A percentile compares a stretch with the other conserved stretches of the same genome.
Evolutionary conservation across 1,284 basidiomycete genomes (phyloP).

Genomic region (Naganishia sp.): DNA sequence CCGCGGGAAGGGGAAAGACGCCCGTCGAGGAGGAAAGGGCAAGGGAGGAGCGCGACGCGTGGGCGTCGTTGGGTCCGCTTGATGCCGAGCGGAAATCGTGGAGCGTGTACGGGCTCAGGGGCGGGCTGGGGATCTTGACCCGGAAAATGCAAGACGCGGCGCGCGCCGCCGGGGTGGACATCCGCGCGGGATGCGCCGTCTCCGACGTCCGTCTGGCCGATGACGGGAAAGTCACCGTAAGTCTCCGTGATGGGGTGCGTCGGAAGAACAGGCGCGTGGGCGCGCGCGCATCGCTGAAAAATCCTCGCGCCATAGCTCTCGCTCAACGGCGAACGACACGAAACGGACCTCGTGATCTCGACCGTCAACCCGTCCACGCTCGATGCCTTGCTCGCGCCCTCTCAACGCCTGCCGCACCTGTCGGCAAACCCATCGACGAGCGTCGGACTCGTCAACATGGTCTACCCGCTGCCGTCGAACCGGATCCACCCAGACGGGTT

Average conservation of each 20-base stretch:
- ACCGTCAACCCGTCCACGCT: constrained; percentile 40
- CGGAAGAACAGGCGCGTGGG: no score
- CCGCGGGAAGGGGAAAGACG: constrained; percentile 34
- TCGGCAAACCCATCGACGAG: constrained; percentile 54
- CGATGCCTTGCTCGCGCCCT: constrained; percentile 30
- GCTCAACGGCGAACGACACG: constrained; percentile 1
- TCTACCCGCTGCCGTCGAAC: constrained; percentile 59
- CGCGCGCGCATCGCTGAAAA: background rate
- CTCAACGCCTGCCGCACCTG: constrained; percentile 55
- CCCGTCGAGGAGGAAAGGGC: constrained; percentile 13
- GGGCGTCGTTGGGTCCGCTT: constrained; percentile 61
- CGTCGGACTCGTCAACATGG: constrained; percentile 69
- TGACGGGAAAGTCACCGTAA: background rate
- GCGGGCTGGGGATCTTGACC: constrained; percentile 74
- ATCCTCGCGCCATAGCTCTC: background rate
- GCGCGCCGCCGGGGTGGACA: constrained; percentile 61
- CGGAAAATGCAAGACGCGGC: constrained; percentile 59
- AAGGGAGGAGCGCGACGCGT: constrained; percentile 39
- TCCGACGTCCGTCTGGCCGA: background rate
- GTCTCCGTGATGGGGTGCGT: background rate
- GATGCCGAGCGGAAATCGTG: constrained; percentile 61
- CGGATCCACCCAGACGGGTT: constrained; percentile 75
- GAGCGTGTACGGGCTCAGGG: constrained; percentile 76
- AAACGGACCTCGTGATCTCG: constrained; percentile 41
- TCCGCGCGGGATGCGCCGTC: constrained; percentile 52